Evolutionary conservation across 192 early-diverging fungal species (phyloP).

Genomic region (Jimgerdemannia flammicorona): DNA sequence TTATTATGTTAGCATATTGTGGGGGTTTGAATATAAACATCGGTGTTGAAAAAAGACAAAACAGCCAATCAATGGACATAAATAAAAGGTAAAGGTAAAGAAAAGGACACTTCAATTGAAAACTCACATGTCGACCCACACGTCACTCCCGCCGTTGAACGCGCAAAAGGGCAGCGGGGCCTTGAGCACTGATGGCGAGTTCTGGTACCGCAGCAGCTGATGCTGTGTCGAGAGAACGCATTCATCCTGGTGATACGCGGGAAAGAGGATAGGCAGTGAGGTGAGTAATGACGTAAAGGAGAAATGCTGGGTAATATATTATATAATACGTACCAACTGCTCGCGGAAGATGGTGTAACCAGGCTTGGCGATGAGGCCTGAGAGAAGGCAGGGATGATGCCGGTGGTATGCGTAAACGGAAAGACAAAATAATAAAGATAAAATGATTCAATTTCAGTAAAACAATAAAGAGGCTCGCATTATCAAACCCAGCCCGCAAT

Average conservation of each 20-base stretch:
- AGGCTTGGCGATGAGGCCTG: slow-evolving; percentile 52
- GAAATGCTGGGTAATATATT: background rate
- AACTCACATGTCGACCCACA: slow-evolving; percentile 82
- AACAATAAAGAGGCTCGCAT: too few species aligned
- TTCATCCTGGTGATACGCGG: slow-evolving; percentile 55
- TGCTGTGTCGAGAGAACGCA: slow-evolving; percentile 74
- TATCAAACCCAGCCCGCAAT: too few species aligned
- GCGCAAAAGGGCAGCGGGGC: slow-evolving; percentile 84
- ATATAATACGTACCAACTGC: slow-evolving; percentile 45
- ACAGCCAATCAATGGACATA: too few species aligned
- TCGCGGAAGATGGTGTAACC: slow-evolving; percentile 62
- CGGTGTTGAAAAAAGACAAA: too few species aligned
- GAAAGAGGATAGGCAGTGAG: background rate
- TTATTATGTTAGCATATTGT: too few species aligned
- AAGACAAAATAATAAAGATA: background rate
- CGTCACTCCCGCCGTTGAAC: slow-evolving; percentile 89
- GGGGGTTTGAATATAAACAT: too few species aligned
- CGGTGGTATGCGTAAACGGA: background rate
- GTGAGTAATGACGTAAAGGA: background rate
- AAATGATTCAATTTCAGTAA: too few species aligned
- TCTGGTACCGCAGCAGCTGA: slow-evolving; percentile 52
- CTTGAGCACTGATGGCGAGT: slow-evolving; percentile 45
- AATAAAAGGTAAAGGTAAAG: background rate
- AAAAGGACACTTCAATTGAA: background rate
- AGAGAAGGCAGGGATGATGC: background rate